Evolutionary conservation across 2,329 filamentous ascomycete species (phyloP), one percentile per base, ranked within the genome.

Genomic region (Hyphodiscus sp.): DNA sequence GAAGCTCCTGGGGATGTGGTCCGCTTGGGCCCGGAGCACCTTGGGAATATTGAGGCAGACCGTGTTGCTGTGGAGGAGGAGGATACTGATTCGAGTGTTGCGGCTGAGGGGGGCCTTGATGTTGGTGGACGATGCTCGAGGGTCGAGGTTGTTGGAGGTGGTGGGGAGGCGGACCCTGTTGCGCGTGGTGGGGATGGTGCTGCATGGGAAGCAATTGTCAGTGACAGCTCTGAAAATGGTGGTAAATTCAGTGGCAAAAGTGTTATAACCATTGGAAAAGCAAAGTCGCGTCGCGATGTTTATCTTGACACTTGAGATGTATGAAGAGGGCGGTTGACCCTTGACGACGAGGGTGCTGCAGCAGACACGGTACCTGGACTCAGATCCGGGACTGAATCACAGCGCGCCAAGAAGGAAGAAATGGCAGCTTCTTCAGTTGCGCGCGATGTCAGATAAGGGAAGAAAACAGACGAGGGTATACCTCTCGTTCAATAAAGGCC

Each of bases 121-220:
- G 84, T 64, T 87, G 85, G 64, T 89, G 83, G 66, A 88, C 84
- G 66, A 85, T 80, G 74, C 85, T 86, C 65, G 83, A 80, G 60
- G 86, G 83, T 69, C 87, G 82, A 65, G 84, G 79, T 69, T 87
- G 83, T 63, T 87, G 86, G 68, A 87, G 76, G 63, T 77, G 74
- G 58, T 75, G 75, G 66, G 76, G 81, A 72, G 85, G 81, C 73
- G 85, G 83, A 80, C 85, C 86, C 77, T 87, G 83, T 73, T 83
- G 82, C 70, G 82, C 74, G 71, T 85, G 81, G 76, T 87, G 84
- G 74, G 83, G 79, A 76, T 87, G 85, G 80, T 88, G 85, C 85
- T 89, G 82, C 78, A 66, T 64, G 54, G 57, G 54, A 56, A 55
- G 50, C 50, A 60, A 55, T 43, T 61, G 60, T 67, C 58, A 67